phyloP scores from a whole-genome alignment of 495 filamentous ascomycete species.

The Chaetomium fimeti region DNA sequence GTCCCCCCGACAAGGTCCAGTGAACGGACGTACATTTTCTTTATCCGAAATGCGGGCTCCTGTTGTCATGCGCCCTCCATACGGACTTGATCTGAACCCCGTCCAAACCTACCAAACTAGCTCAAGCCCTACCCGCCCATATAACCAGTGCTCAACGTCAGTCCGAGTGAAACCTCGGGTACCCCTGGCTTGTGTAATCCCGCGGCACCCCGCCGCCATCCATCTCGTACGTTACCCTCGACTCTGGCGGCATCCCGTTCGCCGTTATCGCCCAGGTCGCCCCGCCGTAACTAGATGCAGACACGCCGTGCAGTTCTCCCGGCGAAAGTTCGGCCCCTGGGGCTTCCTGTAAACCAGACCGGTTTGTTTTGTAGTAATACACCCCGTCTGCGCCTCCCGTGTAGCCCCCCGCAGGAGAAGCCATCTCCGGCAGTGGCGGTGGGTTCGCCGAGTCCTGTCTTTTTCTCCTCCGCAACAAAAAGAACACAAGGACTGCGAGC shows the following conservation, averaged over 20 bases:
- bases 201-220: background rate
- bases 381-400: background rate
- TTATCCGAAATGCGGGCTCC: too few species aligned
- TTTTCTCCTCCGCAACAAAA: constrained; percentile 4
- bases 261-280: background rate
- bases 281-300: background rate
- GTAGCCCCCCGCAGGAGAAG: background rate
- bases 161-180: background rate
- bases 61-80: too few species aligned
- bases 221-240: background rate
- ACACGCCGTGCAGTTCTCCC: background rate
- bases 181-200: background rate
- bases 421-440: background rate
- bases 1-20: too few species aligned
- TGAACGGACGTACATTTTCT: too few species aligned
- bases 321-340: background rate
- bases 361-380: background rate
- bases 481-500: background rate
- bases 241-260: background rate
- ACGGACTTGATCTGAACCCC: too few species aligned
- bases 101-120: too few species aligned
- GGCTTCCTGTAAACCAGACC: background rate
- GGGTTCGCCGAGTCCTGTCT: background rate
- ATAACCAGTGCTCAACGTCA: too few species aligned
- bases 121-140: too few species aligned